These are phyloP conservation scores for Monsonia emarginata DNA, from an alignment of 441 rosid species.

Conservation along the genomic window DNA sequence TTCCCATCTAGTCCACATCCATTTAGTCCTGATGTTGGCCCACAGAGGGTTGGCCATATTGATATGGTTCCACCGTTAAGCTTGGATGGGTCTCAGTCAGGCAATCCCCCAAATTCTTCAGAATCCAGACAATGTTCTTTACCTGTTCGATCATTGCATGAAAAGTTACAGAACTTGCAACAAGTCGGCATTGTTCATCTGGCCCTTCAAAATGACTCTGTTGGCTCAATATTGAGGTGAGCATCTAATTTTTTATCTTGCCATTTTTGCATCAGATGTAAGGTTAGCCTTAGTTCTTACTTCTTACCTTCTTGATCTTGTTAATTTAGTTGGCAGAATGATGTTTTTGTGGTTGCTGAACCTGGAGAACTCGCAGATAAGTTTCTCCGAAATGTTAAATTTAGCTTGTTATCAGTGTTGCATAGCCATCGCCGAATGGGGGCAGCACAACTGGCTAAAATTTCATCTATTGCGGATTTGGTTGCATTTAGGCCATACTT, in stretches of 20 bases:
- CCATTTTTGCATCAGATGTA: constrained; percentile 8
- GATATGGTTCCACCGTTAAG: constrained; percentile 89
- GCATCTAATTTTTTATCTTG: constrained; percentile 10
- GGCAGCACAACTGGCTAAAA: constrained; percentile 49
- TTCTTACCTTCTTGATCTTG: constrained; percentile 21
- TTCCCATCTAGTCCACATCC: constrained; percentile 80
- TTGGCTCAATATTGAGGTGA: constrained; percentile 77
- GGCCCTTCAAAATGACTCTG: constrained; percentile 74
- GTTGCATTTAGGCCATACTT: constrained; percentile 57
- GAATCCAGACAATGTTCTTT: constrained; percentile 56
- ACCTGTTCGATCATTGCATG: constrained; percentile 71
- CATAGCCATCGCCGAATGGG: constrained; percentile 41
- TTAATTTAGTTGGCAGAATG: constrained; percentile 78
- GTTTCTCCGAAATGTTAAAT: constrained; percentile 73
- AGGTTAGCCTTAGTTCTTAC: constrained; percentile 20
- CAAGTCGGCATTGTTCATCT: constrained; percentile 90
- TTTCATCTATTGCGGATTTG: constrained; percentile 64
- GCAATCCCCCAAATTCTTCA: constrained; percentile 67
- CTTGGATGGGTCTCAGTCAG: constrained; percentile 64
- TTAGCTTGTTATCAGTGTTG: constrained; percentile 56
- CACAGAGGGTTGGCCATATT: constrained; percentile 58
- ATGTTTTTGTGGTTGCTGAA: constrained; percentile 93
- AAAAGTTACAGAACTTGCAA: constrained; percentile 73
- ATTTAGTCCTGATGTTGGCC: constrained; percentile 70
- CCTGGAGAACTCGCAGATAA: constrained; percentile 89